Percentiles rank a stretch among this genome's conserved stretches.
Conservation (phyloP, 176 grass and related monocot species). For the Zizania latifolia region DNA sequence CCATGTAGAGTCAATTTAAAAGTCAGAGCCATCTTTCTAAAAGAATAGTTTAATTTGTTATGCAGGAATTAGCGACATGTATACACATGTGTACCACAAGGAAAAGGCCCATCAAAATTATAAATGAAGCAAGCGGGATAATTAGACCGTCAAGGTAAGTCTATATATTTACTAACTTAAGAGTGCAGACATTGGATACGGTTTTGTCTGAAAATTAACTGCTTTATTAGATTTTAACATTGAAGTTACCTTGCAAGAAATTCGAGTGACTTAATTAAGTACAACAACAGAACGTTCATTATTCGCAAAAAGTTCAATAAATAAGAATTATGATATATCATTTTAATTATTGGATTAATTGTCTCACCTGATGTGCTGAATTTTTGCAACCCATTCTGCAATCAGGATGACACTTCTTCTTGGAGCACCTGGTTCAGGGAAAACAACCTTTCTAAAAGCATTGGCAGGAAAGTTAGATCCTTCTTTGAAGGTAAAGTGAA, state of each 20-base stretch:
- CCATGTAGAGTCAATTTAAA: neutral
- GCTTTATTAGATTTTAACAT: neutral
- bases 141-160: conserved; percentile 66
- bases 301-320: neutral
- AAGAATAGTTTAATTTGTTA: neutral
- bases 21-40: neutral
- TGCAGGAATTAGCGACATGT: conserved; percentile 57
- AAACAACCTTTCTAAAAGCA: conserved; percentile 78
- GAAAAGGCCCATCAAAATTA: conserved; percentile 58
- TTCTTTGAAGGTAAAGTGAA: conserved; percentile 55
- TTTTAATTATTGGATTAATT: conserved; percentile 14
- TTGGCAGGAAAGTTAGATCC: conserved; percentile 63
- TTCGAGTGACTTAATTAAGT: neutral
- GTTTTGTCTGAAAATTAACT: neutral
- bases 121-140: conserved; percentile 54
- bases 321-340: neutral
- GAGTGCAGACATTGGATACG: neutral
- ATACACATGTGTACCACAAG: conserved; percentile 47
- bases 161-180: neutral
- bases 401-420: conserved; percentile 96
- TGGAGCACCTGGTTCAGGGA: conserved; percentile 85
- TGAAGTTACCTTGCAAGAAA: neutral
- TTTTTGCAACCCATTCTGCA: neutral
- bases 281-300: neutral
- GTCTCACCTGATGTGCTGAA: neutral